phyloP scores from a whole-genome alignment of 352 stramenopile species.

The Pythium chondricola region DNA sequence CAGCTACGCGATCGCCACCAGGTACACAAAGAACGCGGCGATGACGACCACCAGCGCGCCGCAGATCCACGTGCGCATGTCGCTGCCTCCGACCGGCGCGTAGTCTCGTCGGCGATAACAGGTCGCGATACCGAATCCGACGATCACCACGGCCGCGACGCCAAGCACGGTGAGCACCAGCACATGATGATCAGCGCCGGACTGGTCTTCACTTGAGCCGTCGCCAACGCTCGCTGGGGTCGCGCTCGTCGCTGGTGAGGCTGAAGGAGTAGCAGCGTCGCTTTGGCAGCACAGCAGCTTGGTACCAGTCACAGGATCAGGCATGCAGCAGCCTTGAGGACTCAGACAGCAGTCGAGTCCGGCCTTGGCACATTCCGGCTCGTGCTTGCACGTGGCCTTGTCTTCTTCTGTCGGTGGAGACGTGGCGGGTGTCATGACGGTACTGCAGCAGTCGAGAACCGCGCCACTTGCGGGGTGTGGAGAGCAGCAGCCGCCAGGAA shows the following conservation, averaged over 20 bases:
- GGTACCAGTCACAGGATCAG: slow-evolving; percentile 10
- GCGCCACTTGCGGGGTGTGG: slow-evolving; percentile 16
- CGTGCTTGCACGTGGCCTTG: neutral
- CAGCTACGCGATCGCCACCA: slow-evolving; percentile 46
- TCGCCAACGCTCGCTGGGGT: slow-evolving; percentile 14
- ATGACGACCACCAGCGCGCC: slow-evolving; percentile 46
- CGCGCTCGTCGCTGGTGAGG: slow-evolving; percentile 3
- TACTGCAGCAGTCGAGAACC: slow-evolving; percentile 25
- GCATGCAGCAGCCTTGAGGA: slow-evolving; percentile 22
- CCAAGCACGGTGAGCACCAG: slow-evolving; percentile 30
- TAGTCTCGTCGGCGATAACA: slow-evolving; percentile 71
- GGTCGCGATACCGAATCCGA: slow-evolving; percentile 39
- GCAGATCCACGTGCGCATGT: slow-evolving; percentile 65
- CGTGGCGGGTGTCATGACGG: neutral
- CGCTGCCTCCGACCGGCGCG: slow-evolving; percentile 38
- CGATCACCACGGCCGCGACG: slow-evolving; percentile 27
- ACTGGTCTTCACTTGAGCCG: slow-evolving; percentile 14
- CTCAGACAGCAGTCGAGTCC: slow-evolving; percentile 26
- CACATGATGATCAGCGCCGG: slow-evolving; percentile 16
- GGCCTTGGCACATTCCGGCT: slow-evolving; percentile 9
- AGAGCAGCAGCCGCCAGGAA: slow-evolving; percentile 23
- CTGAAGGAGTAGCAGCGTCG: neutral
- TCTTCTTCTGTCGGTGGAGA: neutral
- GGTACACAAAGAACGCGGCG: slow-evolving; percentile 66
- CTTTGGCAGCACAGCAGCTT: slow-evolving; percentile 32